Evolutionary conservation across 768 basidiomycete genomes (phyloP).

Genomic region (Hericium rajendrae): DNA sequence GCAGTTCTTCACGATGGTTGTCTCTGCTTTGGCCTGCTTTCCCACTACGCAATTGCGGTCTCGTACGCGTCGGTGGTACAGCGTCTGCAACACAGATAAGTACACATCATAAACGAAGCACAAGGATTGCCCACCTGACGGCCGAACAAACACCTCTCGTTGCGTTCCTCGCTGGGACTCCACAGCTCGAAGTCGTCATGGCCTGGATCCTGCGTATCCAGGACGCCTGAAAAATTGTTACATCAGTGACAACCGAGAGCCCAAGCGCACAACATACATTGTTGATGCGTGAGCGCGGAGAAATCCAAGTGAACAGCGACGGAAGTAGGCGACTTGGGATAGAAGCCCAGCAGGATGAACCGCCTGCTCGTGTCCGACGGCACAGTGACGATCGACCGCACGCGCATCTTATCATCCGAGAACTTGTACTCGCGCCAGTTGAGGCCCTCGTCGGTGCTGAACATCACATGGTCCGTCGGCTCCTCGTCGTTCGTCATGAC

Average conservation of each 20-base stretch:
- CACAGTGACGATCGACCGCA: constrained; percentile 76
- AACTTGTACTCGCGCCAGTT: constrained; percentile 88
- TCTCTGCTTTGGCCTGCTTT: constrained; percentile 41
- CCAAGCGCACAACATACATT: constrained; percentile 47
- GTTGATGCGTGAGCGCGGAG: constrained; percentile 54
- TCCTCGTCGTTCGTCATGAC: constrained; percentile 95
- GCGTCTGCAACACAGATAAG: constrained; percentile 40
- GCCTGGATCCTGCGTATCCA: constrained; percentile 60
- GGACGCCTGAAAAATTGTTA: constrained; percentile 39
- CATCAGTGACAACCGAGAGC: constrained; percentile 1
- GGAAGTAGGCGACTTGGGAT: constrained; percentile 34
- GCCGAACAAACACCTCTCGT: constrained; percentile 86
- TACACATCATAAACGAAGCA: background rate
- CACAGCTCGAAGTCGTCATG: constrained; percentile 95
- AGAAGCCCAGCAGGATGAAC: constrained; percentile 76
- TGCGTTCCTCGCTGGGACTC: constrained; percentile 88
- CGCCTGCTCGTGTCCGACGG: constrained; percentile 83
- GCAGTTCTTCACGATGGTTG: constrained; percentile 59
- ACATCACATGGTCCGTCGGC: constrained; percentile 81
- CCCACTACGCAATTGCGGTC: constrained; percentile 81
- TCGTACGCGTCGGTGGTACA: constrained; percentile 85
- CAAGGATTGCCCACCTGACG: constrained; percentile 47
- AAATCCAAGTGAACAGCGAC: constrained; percentile 89
- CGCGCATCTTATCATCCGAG: constrained; percentile 58
- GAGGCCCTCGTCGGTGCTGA: constrained; percentile 82